Evolutionary conservation across 768 basidiomycete genomes (phyloP), one percentile per base, ranked within the genome.

Genomic region (Lentinula detonsa): DNA sequence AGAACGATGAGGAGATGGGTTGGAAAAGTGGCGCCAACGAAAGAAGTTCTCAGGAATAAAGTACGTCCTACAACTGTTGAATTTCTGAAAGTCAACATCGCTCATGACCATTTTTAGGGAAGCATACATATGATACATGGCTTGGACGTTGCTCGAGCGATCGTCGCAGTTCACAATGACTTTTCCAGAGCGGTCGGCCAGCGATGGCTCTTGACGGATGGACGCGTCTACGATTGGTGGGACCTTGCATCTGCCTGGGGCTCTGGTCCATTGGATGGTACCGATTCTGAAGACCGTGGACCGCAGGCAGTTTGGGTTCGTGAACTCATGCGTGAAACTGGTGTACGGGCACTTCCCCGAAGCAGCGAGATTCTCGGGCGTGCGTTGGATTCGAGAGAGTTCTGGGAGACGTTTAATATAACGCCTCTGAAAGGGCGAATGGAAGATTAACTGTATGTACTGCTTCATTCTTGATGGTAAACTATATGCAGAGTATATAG

Each of bases 171-270:
- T 1, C 82, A 82, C 64, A 64, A 65, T 10, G 62, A 80, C 33
- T 80, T 81, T 54, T 56, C 63, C 33, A 76, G 74, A 48, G 79
- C 83, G 1, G 63, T 69, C 3, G 84, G 83, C 0, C 75, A 85
- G 66, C 76, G 85, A 5, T 85, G 83, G 84, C 66, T 85, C 3
- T 68, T 85, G 37, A 83, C 80, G 2, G 83, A 85, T 62, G 74
- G 74, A 18, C 77, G 82, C 6, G 78, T 84, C 42, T 85, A 86
- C 65, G 86, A 88, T 68, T 87, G 85, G 85, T 87, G 85, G 85
- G 83, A 86, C 64, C 73, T 86, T 4, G 82, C 81, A 1, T 78
- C 79, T 5, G 78, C 81, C 3, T 86, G 84, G 84, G 82, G 79
- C 0, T 61, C 70, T 11, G 43, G 46, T 43, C 61, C 57, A 50